phyloP scores from a whole-genome alignment of 139 green algal species.

The Chlamydomonas sphaeroides region DNA sequence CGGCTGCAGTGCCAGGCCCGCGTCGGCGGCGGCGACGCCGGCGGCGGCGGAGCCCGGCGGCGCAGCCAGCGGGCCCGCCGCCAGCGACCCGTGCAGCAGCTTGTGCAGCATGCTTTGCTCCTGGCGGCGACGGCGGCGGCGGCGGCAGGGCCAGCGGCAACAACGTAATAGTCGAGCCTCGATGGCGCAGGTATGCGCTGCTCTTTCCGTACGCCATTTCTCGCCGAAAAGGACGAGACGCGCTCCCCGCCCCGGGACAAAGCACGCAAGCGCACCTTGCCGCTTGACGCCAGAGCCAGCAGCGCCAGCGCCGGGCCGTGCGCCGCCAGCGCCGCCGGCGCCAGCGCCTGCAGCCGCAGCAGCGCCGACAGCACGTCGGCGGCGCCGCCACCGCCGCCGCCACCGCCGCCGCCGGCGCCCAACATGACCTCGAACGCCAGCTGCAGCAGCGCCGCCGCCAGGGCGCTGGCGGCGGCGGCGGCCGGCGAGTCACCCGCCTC shows the following conservation, averaged over 20 bases:
- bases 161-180: not conserved
- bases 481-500: too few species aligned
- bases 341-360: conserved; percentile 30
- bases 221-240: not conserved
- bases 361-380: conserved; percentile 28
- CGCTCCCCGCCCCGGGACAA: not conserved
- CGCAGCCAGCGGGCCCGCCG: conserved; percentile 15
- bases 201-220: too few species aligned
- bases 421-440: conserved; percentile 34
- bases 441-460: conserved; percentile 25
- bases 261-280: not conserved
- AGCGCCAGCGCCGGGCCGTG: conserved; percentile 15
- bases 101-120: not conserved
- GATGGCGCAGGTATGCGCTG: not conserved
- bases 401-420: not conserved
- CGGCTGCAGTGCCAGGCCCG: conserved; percentile 22
- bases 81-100: not conserved
- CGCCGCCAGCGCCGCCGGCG: not conserved
- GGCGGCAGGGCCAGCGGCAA: not conserved
- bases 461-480: not conserved
- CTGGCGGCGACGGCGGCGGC: too few species aligned
- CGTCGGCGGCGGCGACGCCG: not conserved
- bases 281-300: conserved; percentile 7
- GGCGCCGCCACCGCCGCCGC: conserved; percentile 5
- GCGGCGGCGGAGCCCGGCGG: not conserved